These are phyloP conservation scores for Pichia nakasei DNA, from an alignment of 805 yeast genomes.

Conservation along the genomic window DNA sequence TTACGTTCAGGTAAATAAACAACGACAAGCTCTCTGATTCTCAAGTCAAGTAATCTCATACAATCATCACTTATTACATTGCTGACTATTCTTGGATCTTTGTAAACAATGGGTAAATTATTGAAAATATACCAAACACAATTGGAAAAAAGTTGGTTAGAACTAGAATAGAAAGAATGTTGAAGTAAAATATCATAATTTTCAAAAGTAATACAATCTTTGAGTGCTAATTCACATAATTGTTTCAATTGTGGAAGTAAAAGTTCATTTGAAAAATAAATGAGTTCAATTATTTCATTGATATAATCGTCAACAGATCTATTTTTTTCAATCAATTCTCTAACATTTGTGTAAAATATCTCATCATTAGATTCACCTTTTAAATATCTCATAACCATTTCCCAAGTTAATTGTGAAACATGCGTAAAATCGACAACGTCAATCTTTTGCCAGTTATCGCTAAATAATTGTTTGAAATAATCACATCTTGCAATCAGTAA, in stretches of 20 bases:
- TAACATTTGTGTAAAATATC: slow-evolving; percentile 28
- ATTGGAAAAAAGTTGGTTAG: slow-evolving; percentile 46
- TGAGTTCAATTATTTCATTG: slow-evolving; percentile 45
- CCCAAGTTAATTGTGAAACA: slow-evolving; percentile 35
- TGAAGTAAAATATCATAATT: slow-evolving; percentile 50
- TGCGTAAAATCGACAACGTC: slow-evolving; percentile 29
- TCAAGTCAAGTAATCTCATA: background rate
- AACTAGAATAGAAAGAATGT: slow-evolving; percentile 44
- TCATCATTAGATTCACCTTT: slow-evolving; percentile 43
- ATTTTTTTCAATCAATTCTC: background rate
- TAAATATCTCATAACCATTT: slow-evolving; percentile 42
- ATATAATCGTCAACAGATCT: slow-evolving; percentile 33
- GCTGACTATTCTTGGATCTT: slow-evolving; percentile 30
- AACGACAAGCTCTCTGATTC: slow-evolving; percentile 23
- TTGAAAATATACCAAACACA: slow-evolving; percentile 62
- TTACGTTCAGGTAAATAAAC: slow-evolving; percentile 14
- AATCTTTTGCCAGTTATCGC: slow-evolving; percentile 40
- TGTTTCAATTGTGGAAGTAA: slow-evolving; percentile 50
- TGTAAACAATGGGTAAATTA: slow-evolving; percentile 54
- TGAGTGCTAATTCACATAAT: slow-evolving; percentile 50
- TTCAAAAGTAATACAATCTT: slow-evolving; percentile 47
- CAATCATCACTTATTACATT: slow-evolving; percentile 5
- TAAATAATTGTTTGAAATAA: slow-evolving; percentile 52
- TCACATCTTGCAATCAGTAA: slow-evolving; percentile 50
- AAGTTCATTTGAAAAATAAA: slow-evolving; percentile 56